phyloP scores from a whole-genome alignment of 1,139 yeast species.

The Yamadazyma spencermartinsiae region DNA sequence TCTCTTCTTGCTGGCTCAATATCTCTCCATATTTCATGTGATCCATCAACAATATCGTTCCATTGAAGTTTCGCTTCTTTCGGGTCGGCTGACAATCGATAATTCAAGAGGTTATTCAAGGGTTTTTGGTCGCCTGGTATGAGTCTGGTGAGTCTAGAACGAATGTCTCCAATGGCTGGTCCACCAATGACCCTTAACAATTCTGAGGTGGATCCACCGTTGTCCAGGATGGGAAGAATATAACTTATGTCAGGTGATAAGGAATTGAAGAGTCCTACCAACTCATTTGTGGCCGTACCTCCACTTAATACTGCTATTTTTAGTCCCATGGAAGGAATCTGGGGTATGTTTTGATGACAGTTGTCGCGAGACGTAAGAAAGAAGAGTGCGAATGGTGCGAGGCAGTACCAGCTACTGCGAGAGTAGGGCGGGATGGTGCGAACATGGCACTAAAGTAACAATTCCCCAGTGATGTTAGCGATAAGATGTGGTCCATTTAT shows the following conservation, averaged over 20 bases:
- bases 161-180: slow-evolving; percentile 90
- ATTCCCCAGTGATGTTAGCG: too few species aligned
- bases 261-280: slow-evolving; percentile 49
- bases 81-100: slow-evolving; percentile 58
- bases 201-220: slow-evolving; percentile 95
- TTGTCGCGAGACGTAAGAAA: too few species aligned
- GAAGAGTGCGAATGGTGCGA: too few species aligned
- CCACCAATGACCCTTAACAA: slow-evolving; percentile 88
- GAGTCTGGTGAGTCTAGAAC: slow-evolving; percentile 77
- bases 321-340: slow-evolving; percentile 3
- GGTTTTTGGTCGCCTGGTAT: slow-evolving; percentile 52
- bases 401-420: too few species aligned
- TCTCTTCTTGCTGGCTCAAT: slow-evolving; percentile 68
- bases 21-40: slow-evolving; percentile 66
- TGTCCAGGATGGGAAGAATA: slow-evolving; percentile 83
- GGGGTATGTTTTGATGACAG: not conserved
- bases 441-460: too few species aligned
- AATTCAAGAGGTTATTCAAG: slow-evolving; percentile 53
- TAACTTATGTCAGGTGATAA: slow-evolving; percentile 52
- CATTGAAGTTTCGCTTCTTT: slow-evolving; percentile 67
- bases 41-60: slow-evolving; percentile 77
- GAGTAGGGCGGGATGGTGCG: too few species aligned
- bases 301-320: slow-evolving; percentile 60
- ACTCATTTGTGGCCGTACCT: slow-evolving; percentile 73
- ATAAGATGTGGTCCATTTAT: too few species aligned